Evolutionary conservation across 352 stramenopile species (phyloP).

Genomic region (Globisporangium takayamanum): DNA sequence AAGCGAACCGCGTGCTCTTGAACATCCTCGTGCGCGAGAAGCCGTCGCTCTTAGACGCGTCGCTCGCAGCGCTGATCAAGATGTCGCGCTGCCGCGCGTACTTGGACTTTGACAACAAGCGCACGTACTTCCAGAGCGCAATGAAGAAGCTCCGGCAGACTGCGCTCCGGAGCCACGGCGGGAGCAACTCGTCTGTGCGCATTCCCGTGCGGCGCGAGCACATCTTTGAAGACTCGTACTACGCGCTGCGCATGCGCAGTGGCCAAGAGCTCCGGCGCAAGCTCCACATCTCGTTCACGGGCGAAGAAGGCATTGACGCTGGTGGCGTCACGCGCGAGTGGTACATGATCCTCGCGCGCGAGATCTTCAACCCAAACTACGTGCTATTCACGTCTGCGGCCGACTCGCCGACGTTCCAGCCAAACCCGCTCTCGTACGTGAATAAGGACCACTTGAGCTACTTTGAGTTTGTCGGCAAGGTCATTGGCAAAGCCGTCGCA

Average conservation of each 20-base stretch:
- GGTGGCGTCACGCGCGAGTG: constrained; percentile 98
- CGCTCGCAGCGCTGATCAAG: constrained; percentile 94
- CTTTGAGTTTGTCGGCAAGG: constrained; percentile 97
- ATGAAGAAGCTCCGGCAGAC: constrained; percentile 88
- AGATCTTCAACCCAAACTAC: constrained; percentile 99
- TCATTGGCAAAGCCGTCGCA: constrained; percentile 98
- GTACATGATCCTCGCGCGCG: constrained; percentile 97
- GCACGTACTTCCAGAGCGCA: constrained; percentile 96
- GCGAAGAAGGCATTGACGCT: constrained; percentile 98
- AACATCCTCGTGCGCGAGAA: constrained; percentile 98
- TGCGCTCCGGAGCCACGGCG: constrained; percentile 79
- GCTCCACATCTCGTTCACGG: constrained; percentile 97
- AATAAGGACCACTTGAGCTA: constrained; percentile 99
- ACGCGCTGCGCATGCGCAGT: constrained; percentile 94
- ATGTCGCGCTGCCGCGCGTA: constrained; percentile 92
- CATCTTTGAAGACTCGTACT: constrained; percentile 99
- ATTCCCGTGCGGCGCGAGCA: constrained; percentile 91
- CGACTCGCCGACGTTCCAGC: constrained; percentile 98
- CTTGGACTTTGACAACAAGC: constrained; percentile 99
- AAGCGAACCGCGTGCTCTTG: constrained; percentile 93
- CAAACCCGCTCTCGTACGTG: constrained; percentile 97
- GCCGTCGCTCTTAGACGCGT: constrained; percentile 93
- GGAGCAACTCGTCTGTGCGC: constrained; percentile 86
- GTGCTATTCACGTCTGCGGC: constrained; percentile 98
- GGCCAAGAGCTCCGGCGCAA: constrained; percentile 95